Base-by-base conservation (phyloP, 2,329 filamentous ascomycete genomes). In the Penicillium sp. region DNA sequence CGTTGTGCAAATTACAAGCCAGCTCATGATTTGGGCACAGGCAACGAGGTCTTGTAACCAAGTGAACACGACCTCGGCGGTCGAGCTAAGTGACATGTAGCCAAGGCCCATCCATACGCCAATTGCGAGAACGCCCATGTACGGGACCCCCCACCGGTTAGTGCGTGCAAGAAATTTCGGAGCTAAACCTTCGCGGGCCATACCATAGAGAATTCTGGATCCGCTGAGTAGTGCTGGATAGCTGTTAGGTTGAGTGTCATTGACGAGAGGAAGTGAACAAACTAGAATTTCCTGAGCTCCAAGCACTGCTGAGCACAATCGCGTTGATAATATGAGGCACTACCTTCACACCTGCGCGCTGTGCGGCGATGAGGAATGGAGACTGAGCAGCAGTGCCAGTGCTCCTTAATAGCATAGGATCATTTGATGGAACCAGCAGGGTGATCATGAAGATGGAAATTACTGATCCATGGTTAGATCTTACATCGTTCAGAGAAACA, bases 31-130 rank as follows among this genome's bases (percentile, higher is more conserved):
- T 7, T 51, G 53, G 2, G 56, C 52, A 42, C 54, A 53, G 1
- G 58, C 50, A 5, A 78, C 81, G 56, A 88, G 81, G 70, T 85
- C 85, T 53, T 86, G 75, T 33, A 88, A 71, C 85, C 85, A 88
- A 70, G 77, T 74, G 68, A 88, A 88, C 13, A 85, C 85, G 6
- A 75, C 68, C 2, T 72, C 74, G 15, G 83, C 84, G 42, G 68
- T 73, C 26, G 74, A 59, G 10, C 80, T 83, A 7, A 86, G 70
- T 70, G 86, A 86, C 57, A 87, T 74, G 71, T 85, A 87, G 13
- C 76, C 84, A 7, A 88, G 77, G 13, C 85, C 75, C 15, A 83
- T 83, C 43, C 85, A 74, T 2, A 74, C 65, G 0, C 82, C 76
- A 1, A 79, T 79, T 28, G 77, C 64, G 15, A 60, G 66, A 15